Base-by-base conservation (phyloP, 2,329 filamentous ascomycete species). In the Podosphaera fusca region DNA sequence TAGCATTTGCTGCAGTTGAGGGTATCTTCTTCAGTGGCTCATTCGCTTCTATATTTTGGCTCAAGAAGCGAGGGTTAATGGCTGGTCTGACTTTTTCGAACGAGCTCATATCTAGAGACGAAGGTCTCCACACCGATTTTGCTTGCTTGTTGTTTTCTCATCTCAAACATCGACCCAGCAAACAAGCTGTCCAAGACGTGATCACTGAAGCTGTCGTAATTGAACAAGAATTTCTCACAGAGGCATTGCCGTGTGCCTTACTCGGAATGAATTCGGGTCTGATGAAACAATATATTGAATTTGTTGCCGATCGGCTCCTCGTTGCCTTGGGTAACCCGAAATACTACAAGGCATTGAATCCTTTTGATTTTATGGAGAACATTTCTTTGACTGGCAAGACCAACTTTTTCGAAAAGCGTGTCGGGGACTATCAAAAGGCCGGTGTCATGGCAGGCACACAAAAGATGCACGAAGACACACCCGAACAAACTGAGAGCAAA, bases 371-470 rank as follows among this genome's bases (percentile, higher is more conserved):
- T 73, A 98, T 98, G 92, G 92, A 98, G 79, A 95, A 95, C 74
- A 98, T 98, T 73, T 96, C 92, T 30, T 80, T 98, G 9, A 87
- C 88, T 56, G 92, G 92, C 73, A 98, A 98, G 85, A 98, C 92
- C 70, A 98, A 98, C 82, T 98, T 98, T 81, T 98, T 98, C 71
- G 92, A 98, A 84, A 98, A 98, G 85, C 87, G 92, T 66, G 92
- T 98, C 58, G 92, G 84, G 70, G 92, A 98, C 69, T 98, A 98
- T 80, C 92, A 98, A 75, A 98, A 98, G 80, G 89, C 92, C 40
- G 92, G 92, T 76, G 90, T 98, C 71, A 94, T 98, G 87, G 84
- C 84, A 67, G 89, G 85, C 74, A 85, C 83, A 65, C 88, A 88
- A 75, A 84, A 85, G 72, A 82, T 84, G 70, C 70, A 70, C 61